Percentiles rank a stretch among this genome's conserved stretches.
Evolutionary conservation across 306 rosid genomes (phyloP).

Genomic region (Begonia fuchsioides): DNA sequence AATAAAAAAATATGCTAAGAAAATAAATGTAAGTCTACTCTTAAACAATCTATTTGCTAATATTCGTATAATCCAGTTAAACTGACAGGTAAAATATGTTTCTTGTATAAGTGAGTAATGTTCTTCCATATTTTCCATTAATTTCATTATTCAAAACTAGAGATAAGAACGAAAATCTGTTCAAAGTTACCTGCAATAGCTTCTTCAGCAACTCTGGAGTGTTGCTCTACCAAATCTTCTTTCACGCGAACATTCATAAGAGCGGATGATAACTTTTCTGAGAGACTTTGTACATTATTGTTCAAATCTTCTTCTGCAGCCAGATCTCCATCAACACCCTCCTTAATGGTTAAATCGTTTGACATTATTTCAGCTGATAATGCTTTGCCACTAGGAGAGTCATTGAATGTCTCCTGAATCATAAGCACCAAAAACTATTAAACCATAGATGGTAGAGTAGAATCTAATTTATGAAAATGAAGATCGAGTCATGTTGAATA

Average conservation of each 20-base stretch:
- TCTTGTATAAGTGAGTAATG: too few relatives aligned
- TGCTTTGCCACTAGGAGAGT: constrained; percentile 42
- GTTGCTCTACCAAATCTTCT: constrained; percentile 94
- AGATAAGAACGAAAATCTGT: neutral
- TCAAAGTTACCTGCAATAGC: constrained; percentile 70
- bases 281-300: constrained; percentile 37
- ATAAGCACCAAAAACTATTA: neutral
- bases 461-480: neutral
- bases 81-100: neutral
- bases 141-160: too few relatives aligned
- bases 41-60: neutral
- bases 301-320: constrained; percentile 18
- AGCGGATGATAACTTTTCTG: constrained; percentile 65
- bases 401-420: constrained; percentile 52
- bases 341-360: constrained; percentile 21
- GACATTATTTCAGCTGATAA: constrained; percentile 56
- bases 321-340: constrained; percentile 10
- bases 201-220: constrained; percentile 97
- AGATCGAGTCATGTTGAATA: too few relatives aligned
- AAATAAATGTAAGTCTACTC: too few relatives aligned
- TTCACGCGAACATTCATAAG: constrained; percentile 70
- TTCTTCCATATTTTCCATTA: too few relatives aligned
- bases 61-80: neutral
- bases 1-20: too few relatives aligned
- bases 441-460: neutral